Evolutionary conservation across 2,329 filamentous ascomycete species (phyloP), one percentile per base, ranked within the genome.

Genomic region (Dactylellina parvicollis): DNA sequence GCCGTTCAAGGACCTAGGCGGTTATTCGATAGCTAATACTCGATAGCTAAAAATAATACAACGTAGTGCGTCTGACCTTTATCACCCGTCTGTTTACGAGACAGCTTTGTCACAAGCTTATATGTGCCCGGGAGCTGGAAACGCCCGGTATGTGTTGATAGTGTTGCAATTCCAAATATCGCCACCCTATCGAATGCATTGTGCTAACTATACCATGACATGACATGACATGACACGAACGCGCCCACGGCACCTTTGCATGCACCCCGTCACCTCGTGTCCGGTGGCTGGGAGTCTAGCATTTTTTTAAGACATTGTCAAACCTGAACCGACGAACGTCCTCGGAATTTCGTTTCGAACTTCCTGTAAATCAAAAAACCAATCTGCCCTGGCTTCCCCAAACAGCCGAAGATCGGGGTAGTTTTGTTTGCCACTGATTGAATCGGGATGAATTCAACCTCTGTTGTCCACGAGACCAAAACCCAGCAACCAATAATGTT

Each of bases 301-400:
- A 18, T 12, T 8, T 64, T n/a, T n/a, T 24, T 34, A 38, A 64
- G 62, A 67, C 50, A 67, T 54, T 60, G 64, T 42, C 47, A 60
- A 38, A 60, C 64, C 46, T 22, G 20, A 61, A 60, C 10, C 44
- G 52, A 67, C 38, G 32, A 40, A 42, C 30, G 4, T 9, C 12
- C 16, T n/a, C 14, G 22, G 20, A 40, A 26, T 46, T 52, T 69
- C 64, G 64, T 69, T 69, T 69, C 64, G 55, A 69, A 42, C 64
- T 69, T 46, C 64, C 55, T 28, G 46, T 50, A 42, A 54, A 52
- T 42, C 30, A 55, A 36, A 69, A 44, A 55, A 57, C 24, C 34
- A 24, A 22, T 38, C 28, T 40, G 24, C 32, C 62, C 52, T 44
- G 44, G 52, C 54, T 67, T 32, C 47, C 44, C 38, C 36, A 40